These are phyloP conservation scores for Claviceps citrina DNA, from an alignment of 2,329 filamentous ascomycete species.

Conservation along the genomic window DNA sequence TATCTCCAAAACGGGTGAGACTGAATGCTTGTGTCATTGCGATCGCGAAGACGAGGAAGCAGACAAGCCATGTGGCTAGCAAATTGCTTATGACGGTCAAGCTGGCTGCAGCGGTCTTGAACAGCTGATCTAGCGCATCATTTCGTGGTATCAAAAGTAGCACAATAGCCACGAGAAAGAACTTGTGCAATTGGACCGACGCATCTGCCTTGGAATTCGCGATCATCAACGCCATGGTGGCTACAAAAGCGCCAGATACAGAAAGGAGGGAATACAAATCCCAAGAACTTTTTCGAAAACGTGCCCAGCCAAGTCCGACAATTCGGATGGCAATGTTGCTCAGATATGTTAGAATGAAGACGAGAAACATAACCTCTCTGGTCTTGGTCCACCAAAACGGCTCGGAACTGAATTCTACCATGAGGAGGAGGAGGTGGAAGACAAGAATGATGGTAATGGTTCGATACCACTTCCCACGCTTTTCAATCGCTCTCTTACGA, in stretches of 20 bases:
- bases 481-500: slow-evolving; percentile 84
- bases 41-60: slow-evolving; percentile 93
- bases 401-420: slow-evolving; percentile 74
- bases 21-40: slow-evolving; percentile 93
- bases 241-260: slow-evolving; percentile 61
- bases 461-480: slow-evolving; percentile 82
- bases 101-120: slow-evolving; percentile 95
- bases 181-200: slow-evolving; percentile 75
- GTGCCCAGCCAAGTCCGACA: slow-evolving; percentile 75
- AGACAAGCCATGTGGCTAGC: slow-evolving; percentile 89
- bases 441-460: slow-evolving; percentile 66
- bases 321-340: slow-evolving; percentile 73
- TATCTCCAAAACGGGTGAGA: slow-evolving; percentile 67
- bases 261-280: slow-evolving; percentile 76
- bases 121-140: slow-evolving; percentile 91
- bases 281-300: slow-evolving; percentile 89
- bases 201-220: slow-evolving; percentile 41
- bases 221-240: slow-evolving; percentile 65
- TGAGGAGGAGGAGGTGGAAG: slow-evolving; percentile 66
- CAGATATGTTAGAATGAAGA: slow-evolving; percentile 69
- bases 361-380: slow-evolving; percentile 63
- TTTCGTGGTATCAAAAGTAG: slow-evolving; percentile 88
- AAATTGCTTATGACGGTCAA: slow-evolving; percentile 80
- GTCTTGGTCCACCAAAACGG: slow-evolving; percentile 51
- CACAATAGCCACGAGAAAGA: slow-evolving; percentile 81